phyloP scores from a whole-genome alignment of 2,329 filamentous ascomycete species.

The Pseudovirgaria hyperparasitica region DNA sequence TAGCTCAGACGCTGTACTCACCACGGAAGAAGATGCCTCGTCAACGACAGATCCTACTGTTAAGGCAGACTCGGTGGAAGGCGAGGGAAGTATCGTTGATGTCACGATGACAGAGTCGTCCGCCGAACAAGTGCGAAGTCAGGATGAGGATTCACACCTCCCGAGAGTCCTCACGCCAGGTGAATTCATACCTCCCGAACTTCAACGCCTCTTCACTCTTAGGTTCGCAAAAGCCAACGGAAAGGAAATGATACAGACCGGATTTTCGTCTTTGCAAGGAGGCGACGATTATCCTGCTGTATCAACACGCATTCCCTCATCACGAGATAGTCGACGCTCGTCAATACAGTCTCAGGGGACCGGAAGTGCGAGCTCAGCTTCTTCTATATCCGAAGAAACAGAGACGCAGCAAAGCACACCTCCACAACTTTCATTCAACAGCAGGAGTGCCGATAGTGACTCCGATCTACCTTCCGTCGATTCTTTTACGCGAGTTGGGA shows the following conservation, averaged over 20 bases:
- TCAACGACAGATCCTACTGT: constrained; percentile 59
- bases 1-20: constrained; percentile 58
- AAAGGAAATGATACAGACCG: constrained; percentile 52
- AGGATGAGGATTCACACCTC: constrained; percentile 10
- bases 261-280: constrained; percentile 52
- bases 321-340: constrained; percentile 15
- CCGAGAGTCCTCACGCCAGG: constrained; percentile 37
- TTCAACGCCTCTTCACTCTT: constrained; percentile 54
- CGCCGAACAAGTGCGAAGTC: constrained; percentile 11
- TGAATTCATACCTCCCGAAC: constrained; percentile 53
- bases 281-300: constrained; percentile 45
- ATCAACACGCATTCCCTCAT: constrained; percentile 30
- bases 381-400: constrained; percentile 2
- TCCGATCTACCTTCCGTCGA: no score
- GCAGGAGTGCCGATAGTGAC: no score
- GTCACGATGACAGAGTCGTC: constrained; percentile 64
- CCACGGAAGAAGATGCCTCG: constrained; percentile 49
- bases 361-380: constrained; percentile 2
- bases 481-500: no score
- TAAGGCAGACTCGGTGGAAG: constrained; percentile 65
- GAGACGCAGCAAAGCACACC: no score
- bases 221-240: constrained; percentile 47
- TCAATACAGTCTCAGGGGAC: constrained; percentile 18
- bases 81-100: constrained; percentile 84
- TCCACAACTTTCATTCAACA: no score